Base-by-base conservation (phyloP, 345 rosid genomes). In the Hibiscus trionum region DNA sequence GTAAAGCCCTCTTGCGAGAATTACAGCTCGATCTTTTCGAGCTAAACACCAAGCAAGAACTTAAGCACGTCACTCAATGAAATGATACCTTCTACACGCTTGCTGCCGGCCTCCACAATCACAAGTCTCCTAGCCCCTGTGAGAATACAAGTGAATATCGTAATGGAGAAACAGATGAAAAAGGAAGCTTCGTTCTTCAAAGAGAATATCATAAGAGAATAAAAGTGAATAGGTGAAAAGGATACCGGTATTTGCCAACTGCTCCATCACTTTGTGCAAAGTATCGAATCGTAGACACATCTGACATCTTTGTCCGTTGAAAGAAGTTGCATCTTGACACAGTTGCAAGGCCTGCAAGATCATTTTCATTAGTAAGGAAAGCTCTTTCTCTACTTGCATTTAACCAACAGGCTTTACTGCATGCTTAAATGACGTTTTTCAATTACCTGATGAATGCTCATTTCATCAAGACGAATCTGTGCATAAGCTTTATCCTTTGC, bases 401-500 rank as follows among this genome's bases (percentile, higher is more conserved):
- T 27, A 27, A 68, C 9, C 7, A 14, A 29, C 58, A 49, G 24
- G 15, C 27, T 0, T 6, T 5, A 50, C 16, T 31, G 27, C 71
- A 68, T 0, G 4, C 16, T 16, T 16, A 27, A 50, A 29, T 2
- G 1, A 44, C 11, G 11, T 27, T 39, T 60, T 8, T n/a, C 44
- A 66, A 62, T 77, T 88, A 93, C 99, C 98, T 89, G 96, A 70
- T 89, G 94, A 74, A 96, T 86, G 24, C 85, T 93, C 84, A 88
- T 93, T 82, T 96, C 93, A 57, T 89, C 90, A 31, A 96, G 97
- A 86, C 71, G 90, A 81, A 96, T 84, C 83, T 88, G 98, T 44
- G 98, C 87, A 79, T 96, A 96, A 26, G 91, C 99, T 78, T 84
- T 91, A 79, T 89, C 91, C 83, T 83, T 91, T 53, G 97, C 97